Conservation (phyloP, 2,329 filamentous ascomycete species). For the Aspergillus quadrilineatus region DNA sequence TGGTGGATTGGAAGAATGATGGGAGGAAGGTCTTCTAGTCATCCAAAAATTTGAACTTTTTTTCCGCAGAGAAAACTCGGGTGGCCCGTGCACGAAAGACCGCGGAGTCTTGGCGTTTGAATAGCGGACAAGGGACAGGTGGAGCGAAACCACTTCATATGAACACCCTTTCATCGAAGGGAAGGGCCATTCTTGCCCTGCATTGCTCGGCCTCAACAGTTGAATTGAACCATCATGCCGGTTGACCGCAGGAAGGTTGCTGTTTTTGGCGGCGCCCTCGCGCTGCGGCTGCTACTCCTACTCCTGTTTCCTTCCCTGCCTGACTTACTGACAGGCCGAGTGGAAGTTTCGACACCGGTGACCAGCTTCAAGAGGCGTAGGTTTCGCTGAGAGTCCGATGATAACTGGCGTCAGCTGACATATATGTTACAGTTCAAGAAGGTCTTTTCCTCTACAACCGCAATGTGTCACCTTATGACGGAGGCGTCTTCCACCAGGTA, state of each 20-base stretch:
- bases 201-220: constrained; percentile 10
- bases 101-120: constrained; percentile 25
- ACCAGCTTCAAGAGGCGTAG: constrained; percentile 96
- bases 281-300: constrained; percentile 77
- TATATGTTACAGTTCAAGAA: constrained; percentile 71
- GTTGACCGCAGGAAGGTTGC: constrained; percentile 60
- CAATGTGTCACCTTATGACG: constrained; percentile 95
- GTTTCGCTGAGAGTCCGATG: constrained; percentile 31
- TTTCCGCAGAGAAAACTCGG: constrained; percentile 20
- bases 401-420: background rate
- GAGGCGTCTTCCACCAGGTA: constrained; percentile 74
- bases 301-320: constrained; percentile 78
- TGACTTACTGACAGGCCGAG: constrained; percentile 80
- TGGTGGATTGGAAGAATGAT: constrained; percentile 24
- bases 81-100: constrained; percentile 34
- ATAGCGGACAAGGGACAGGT: constrained; percentile 20
- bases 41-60: constrained; percentile 22
- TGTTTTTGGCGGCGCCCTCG: constrained; percentile 73
- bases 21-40: constrained; percentile 40
- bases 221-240: constrained; percentile 43
- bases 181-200: constrained; percentile 1
- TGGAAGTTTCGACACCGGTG: constrained; percentile 94
- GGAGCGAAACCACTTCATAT: constrained; percentile 2
- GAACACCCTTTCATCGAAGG: background rate
- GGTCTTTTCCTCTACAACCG: constrained; percentile 93